Conservation (phyloP, 345 rosid species). For the Citrus sp. region DNA sequence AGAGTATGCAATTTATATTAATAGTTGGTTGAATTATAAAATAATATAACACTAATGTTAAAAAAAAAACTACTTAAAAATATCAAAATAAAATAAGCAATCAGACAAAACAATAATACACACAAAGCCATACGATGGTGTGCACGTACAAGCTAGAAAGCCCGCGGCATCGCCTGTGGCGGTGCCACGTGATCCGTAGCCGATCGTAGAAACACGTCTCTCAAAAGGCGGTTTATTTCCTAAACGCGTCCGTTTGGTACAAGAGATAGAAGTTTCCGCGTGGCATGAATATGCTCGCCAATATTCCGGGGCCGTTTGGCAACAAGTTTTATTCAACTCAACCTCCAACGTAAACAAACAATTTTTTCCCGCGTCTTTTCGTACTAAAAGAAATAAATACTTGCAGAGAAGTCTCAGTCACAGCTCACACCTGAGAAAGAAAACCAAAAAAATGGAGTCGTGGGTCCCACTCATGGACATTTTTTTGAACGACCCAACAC, state of each 20-base stretch:
- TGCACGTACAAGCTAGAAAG: not conserved
- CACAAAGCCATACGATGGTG: no score
- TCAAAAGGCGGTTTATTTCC: not conserved
- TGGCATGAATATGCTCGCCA: not conserved
- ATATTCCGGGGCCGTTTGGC: constrained; percentile 1
- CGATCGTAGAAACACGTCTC: not conserved
- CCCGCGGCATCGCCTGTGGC: not conserved
- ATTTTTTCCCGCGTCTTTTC: not conserved
- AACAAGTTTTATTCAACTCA: not conserved
- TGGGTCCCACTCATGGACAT: constrained; percentile 68
- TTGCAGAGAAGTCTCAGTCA: not conserved
- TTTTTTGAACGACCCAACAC: constrained; percentile 51
- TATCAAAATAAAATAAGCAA: no score
- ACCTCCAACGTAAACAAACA: not conserved
- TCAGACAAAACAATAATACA: no score
- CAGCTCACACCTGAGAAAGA: no score
- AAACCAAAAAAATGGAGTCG: constrained; percentile 38
- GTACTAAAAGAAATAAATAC: not conserved
- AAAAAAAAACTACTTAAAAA: no score
- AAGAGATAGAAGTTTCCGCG: not conserved
- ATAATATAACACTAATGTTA: no score
- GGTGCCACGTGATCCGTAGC: not conserved
- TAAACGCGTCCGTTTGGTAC: not conserved
- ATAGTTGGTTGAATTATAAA: no score
- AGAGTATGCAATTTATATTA: no score